These are phyloP conservation scores for Citrus hindsii DNA, from an alignment of 345 rosid species.

Conservation along the genomic window DNA sequence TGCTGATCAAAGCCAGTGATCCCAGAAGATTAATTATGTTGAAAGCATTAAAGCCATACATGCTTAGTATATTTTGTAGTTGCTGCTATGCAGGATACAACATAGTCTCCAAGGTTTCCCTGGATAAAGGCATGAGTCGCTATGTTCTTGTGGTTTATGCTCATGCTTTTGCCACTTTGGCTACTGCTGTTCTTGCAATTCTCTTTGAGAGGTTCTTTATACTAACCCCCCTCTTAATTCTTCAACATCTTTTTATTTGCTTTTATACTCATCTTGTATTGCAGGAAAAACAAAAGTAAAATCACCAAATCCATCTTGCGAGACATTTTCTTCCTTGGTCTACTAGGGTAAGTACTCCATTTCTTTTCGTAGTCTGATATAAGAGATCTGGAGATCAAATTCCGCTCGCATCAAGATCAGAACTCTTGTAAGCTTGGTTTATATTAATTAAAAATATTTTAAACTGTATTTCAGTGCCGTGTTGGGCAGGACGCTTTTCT, in stretches of 20 bases:
- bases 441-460: too few species aligned
- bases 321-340: slow-evolving; percentile 1
- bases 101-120: slow-evolving; percentile 9
- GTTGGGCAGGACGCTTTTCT: neutral
- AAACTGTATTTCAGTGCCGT: neutral
- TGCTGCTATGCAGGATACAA: neutral
- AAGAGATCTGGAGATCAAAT: neutral
- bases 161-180: neutral
- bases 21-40: neutral
- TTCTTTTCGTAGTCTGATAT: too few species aligned
- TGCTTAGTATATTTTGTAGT: neutral
- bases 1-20: too few species aligned
- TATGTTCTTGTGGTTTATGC: slow-evolving; percentile 13
- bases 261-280: neutral
- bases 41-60: neutral
- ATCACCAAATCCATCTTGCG: neutral
- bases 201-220: slow-evolving; percentile 3
- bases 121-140: slow-evolving; percentile 8
- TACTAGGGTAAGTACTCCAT: neutral
- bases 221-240: neutral
- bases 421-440: too few species aligned
- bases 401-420: too few species aligned
- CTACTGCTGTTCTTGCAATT: neutral
- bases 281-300: slow-evolving; percentile 11
- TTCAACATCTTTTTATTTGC: neutral